Evolutionary conservation across 2,329 filamentous ascomycete species (phyloP), one percentile per base, ranked within the genome.

Genomic region (Apiospora koreana): DNA sequence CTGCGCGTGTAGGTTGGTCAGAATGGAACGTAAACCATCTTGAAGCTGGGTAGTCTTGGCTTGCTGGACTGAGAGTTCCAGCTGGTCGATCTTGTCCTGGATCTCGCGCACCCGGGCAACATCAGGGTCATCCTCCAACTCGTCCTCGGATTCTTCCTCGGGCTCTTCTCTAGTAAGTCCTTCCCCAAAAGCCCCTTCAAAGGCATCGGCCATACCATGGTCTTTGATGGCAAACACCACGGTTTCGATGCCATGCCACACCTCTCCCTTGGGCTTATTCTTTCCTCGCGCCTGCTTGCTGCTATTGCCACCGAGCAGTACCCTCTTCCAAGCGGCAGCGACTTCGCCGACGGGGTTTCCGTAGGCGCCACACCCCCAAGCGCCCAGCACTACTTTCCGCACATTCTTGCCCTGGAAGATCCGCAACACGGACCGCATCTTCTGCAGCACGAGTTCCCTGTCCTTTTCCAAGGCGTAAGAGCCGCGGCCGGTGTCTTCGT

Each of bases 361-460:
- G 70, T 90, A 89, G 0, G 88, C 88, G 2, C 89, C 89, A 71
- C 89, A 91, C 0, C 90, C 90, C 88, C 89, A 91, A 0, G 89
- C 89, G 0, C 90, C 90, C 0, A 92, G 80, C 0, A 92, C 86
- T 0, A 91, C 74, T 69, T 80, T 84, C 46, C 79, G 81, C 4
- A 82, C 81, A 0, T 86, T 85, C 70, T 83, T 84, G 1, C 79
- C 75, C 10, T 81, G 77, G 2, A 83, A 81, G 5, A 91, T 85
- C 1, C 88, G 82, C 77, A 92, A 75, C 1, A 91, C 88, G 7
- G 82, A 83, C 35, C 82, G 82, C 84, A 92, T 91, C 79, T 91
- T 91, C 8, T 79, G 78, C 35, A 84, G 74, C 0, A 84, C 84
- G 10, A 86, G 72, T 48, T 88, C 86, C 1, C 86, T 80, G 69